These are phyloP conservation scores for Pseudogymnoascus sp. DNA, from an alignment of 2,329 filamentous ascomycete species.

Conservation along the genomic window DNA sequence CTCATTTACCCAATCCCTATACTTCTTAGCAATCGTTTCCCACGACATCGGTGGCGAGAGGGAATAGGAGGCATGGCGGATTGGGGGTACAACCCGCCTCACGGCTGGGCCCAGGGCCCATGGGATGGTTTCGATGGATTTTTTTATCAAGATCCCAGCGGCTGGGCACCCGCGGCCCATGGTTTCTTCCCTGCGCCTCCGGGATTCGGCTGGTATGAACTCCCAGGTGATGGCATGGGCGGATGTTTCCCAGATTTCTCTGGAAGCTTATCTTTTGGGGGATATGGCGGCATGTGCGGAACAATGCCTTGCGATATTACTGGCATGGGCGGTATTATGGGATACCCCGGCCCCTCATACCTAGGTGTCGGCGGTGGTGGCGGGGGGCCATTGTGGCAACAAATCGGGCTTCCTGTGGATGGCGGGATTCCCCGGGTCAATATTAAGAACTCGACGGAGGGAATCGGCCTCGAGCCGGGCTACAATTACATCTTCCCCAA, in stretches of 20 bases:
- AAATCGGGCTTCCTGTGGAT: background rate
- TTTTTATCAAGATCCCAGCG: background rate
- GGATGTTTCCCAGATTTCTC: background rate
- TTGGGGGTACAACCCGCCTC: conserved; percentile 21
- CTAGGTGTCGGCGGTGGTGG: background rate
- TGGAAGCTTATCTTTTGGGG: background rate
- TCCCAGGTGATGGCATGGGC: background rate
- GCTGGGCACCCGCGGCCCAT: background rate
- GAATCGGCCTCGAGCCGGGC: conserved; percentile 50
- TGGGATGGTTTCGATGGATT: background rate
- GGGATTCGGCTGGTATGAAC: background rate
- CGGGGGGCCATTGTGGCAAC: conserved; percentile 1
- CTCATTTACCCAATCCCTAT: background rate
- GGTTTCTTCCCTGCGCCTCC: conserved; percentile 3
- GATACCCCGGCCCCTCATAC: background rate
- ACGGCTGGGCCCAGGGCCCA: conserved; percentile 22
- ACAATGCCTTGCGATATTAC: background rate
- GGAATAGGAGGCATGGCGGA: conserved; percentile 12
- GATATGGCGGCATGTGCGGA: conserved; percentile 3
- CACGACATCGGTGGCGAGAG: background rate
- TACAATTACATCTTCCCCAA: conserved; percentile 55
- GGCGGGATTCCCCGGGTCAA: conserved; percentile 41
- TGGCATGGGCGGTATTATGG: conserved; percentile 4
- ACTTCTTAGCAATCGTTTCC: background rate
- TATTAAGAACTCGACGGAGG: conserved; percentile 49